A percentile compares a stretch with the other conserved stretches of the same genome.
Conservation (phyloP, 2,329 filamentous ascomycete genomes). For the Fusarium heterosporum region DNA sequence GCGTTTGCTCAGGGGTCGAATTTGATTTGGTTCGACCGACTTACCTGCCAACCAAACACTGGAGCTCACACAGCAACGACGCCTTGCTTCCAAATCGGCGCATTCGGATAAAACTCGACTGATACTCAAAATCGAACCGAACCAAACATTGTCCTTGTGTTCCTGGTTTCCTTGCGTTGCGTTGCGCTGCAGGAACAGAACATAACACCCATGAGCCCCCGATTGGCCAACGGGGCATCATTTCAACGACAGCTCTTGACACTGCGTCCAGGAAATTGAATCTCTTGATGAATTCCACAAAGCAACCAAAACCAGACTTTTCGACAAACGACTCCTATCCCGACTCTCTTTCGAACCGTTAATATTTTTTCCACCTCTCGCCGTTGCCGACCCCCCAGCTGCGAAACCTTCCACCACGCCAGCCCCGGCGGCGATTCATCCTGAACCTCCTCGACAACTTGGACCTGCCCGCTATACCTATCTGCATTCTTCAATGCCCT, state of each 20-base stretch:
- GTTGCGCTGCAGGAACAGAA: conserved; percentile 27
- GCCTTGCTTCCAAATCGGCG: conserved; percentile 6
- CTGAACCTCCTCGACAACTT: conserved; percentile 34
- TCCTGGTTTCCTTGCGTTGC: conserved; percentile 2
- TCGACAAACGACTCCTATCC: conserved; percentile 13
- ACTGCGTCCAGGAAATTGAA: conserved; percentile 39
- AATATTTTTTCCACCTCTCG: conserved; percentile 17
- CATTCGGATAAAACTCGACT: conserved; percentile 15
- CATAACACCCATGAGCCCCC: conserved; percentile 43
- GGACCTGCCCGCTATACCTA: conserved; percentile 24
- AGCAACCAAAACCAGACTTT: conserved; percentile 28
- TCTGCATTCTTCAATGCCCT: conserved; percentile 77
- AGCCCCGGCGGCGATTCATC: conserved; percentile 31
- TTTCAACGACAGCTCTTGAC: conserved; percentile 38
- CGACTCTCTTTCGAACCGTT: conserved; percentile 22
- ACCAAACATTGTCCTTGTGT: conserved; percentile 1
- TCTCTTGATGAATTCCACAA: conserved; percentile 48
- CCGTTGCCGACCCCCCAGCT: conserved; percentile 38
- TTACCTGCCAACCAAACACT: conserved; percentile 35
- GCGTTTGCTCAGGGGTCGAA: conserved; percentile 49
- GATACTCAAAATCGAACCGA: neutral
- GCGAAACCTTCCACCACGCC: conserved; percentile 35
- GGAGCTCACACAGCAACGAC: conserved; percentile 34
- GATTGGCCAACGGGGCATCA: conserved; percentile 44
- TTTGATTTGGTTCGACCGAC: conserved; percentile 35